Evolutionary conservation across 345 rosid genomes (phyloP).

Genomic region (Eutrema yunnanense): DNA sequence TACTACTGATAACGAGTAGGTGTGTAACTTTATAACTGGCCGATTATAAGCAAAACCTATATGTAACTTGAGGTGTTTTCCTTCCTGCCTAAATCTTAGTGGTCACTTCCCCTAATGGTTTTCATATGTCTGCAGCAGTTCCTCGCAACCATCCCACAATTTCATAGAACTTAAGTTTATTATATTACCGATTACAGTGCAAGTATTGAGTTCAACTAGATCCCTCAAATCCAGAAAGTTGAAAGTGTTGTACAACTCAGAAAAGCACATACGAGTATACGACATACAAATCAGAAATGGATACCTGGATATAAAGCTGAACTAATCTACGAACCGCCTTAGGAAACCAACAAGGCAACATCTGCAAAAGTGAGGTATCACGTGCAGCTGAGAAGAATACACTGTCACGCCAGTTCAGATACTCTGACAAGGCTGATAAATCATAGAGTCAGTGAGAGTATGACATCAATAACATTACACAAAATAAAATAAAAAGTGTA

Average conservation of each 20-base stretch:
- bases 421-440: conserved; percentile 61
- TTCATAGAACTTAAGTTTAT: not conserved
- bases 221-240: conserved; percentile 11
- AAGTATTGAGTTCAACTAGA: conserved; percentile 19
- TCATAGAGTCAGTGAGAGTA: conserved; percentile 17
- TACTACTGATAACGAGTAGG: conserved; percentile 7
- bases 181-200: not conserved
- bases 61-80: not conserved
- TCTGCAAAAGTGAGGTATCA: conserved; percentile 91
- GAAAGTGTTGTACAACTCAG: conserved; percentile 10
- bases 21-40: not conserved
- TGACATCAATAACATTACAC: conserved; percentile 11
- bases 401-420: conserved; percentile 85
- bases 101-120: conserved; percentile 1
- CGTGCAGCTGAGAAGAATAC: conserved; percentile 81
- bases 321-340: conserved; percentile 80
- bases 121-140: not conserved
- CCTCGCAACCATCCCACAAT: conserved; percentile 8
- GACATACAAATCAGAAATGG: not conserved
- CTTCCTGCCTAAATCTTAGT: conserved; percentile 1
- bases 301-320: conserved; percentile 92
- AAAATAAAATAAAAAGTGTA: conserved; percentile 11
- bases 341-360: conserved; percentile 98
- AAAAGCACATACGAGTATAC: not conserved
- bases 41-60: not conserved